phyloP scores from a whole-genome alignment of 2,329 filamentous ascomycete genomes.

The Fusarium solani-melongenae region DNA sequence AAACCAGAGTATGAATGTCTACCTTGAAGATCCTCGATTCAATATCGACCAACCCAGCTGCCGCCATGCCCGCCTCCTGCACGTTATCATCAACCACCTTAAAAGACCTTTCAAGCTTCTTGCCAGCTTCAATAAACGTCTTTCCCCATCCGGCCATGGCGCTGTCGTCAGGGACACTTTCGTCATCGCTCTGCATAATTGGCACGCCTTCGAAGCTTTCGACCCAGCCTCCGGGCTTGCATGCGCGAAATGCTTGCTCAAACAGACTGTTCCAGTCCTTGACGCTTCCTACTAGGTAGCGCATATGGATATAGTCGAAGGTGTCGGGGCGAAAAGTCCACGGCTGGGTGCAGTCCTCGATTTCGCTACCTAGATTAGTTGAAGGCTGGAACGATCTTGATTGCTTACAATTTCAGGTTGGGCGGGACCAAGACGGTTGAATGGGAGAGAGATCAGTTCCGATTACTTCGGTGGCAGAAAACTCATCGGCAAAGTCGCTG shows the following conservation, averaged over 20 bases:
- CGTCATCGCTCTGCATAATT: background rate
- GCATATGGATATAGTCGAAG: slow-evolving; percentile 71
- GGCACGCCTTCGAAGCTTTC: slow-evolving; percentile 36
- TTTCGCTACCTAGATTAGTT: background rate
- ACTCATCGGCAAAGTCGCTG: slow-evolving; percentile 61
- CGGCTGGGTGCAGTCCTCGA: slow-evolving; percentile 44
- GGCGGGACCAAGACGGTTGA: slow-evolving; percentile 61
- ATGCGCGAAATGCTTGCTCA: slow-evolving; percentile 59
- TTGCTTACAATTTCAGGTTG: slow-evolving; percentile 54
- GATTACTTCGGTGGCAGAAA: slow-evolving; percentile 56
- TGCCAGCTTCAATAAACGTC: background rate
- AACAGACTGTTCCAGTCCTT: slow-evolving; percentile 65
- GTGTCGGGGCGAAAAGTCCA: slow-evolving; percentile 44
- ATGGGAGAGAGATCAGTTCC: slow-evolving; percentile 68
- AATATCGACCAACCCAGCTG: slow-evolving; percentile 1
- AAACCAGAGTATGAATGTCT: background rate
- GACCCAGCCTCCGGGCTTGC: slow-evolving; percentile 64
- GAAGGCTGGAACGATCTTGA: background rate
- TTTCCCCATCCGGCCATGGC: background rate
- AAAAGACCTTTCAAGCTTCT: background rate
- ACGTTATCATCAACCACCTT: background rate
- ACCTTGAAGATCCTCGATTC: slow-evolving; percentile 8
- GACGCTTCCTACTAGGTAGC: slow-evolving; percentile 65
- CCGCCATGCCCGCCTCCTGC: background rate
- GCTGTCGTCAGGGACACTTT: background rate